A percentile compares a stretch with the other conserved stretches of the same genome.
Conservation (phyloP, 805 yeast genomes). For the Maudiozyma serrabonitensis region DNA sequence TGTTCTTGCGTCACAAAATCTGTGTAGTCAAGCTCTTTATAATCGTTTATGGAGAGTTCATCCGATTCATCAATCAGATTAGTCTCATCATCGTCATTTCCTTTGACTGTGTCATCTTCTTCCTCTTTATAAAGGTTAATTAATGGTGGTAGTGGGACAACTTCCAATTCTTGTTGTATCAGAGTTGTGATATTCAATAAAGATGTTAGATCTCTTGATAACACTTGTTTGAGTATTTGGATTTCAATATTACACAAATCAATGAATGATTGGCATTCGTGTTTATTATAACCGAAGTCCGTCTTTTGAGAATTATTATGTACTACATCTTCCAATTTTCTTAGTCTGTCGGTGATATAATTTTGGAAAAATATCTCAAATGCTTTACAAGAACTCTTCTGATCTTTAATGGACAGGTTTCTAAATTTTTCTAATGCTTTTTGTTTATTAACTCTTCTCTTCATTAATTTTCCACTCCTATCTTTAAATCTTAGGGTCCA, state of each 20-base stretch:
- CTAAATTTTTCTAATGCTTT: constrained; percentile 7
- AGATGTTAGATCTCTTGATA: neutral
- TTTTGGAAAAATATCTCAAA: constrained; percentile 6
- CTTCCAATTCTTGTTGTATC: too few relatives aligned
- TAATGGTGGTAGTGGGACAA: too few relatives aligned
- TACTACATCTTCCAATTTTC: neutral
- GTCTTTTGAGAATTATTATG: neutral
- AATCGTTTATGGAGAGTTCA: neutral
- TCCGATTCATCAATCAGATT: neutral
- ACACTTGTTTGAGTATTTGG: neutral
- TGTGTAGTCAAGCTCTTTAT: neutral
- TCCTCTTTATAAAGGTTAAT: too few relatives aligned
- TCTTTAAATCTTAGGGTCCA: constrained; percentile 10
- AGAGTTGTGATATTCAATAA: too few relatives aligned
- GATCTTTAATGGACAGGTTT: constrained; percentile 2
- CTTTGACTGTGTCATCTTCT: too few relatives aligned
- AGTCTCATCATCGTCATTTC: too few relatives aligned
- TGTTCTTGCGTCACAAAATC: neutral
- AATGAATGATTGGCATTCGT: neutral
- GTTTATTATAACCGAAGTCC: neutral
- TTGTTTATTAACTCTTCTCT: constrained; percentile 6
- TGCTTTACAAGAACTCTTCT: constrained; percentile 1
- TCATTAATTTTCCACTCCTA: neutral
- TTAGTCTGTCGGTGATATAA: constrained; percentile 8
- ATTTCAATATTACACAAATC: neutral